Base-by-base conservation (phyloP, 179 eudicot species). In the Silene noctiflora region DNA sequence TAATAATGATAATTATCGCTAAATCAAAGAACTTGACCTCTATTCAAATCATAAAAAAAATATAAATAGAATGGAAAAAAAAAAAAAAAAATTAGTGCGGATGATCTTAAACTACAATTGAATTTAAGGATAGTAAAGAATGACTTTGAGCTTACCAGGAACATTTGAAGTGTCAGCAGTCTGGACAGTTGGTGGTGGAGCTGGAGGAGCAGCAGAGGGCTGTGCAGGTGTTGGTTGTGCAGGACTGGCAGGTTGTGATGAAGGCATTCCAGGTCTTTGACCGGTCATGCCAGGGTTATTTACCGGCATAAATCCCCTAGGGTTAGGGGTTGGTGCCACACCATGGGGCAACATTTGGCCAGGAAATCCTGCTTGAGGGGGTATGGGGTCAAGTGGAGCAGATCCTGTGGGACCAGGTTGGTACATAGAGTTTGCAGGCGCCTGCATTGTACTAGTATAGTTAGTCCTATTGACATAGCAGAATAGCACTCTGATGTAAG, bases 141-240 rank as follows among this genome's bases (percentile, higher is more conserved):
- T 27, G 67, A 63, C 44, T 44, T 60, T 31, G 24, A 59, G 42
- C 67, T 82, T 88, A 94, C 98, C 95, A 76, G 98, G 98, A 22
- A 94, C 96, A 82, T 86, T 92, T 69, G 98, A 91, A 66, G 93
- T 89, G 84, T 91, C 96, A 76, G 77, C 98, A 46, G 98, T 94
- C 84, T 89, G 97, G 48, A 93, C 87, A 33, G 98, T 93, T 55
- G 98, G 89, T 29, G 97, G 97, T 3, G 99, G 93, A 81, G 96
- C 90, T 71, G 91, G 79, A 77, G 97, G 93, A 75, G 93, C 80
- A 79, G 80, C 80, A 58, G 92, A 75, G 69, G 87, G 83, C 66
- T 86, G 92, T 39, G 85, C 83, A 48, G 89, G 85, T 73, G 87
- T 79, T 46, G 89, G 62, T 67, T 88, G 93, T 65, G 86, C 82